Evolutionary conservation across 768 basidiomycete genomes (phyloP), one percentile per base, ranked within the genome.

Genomic region (Termitomyces sp.): DNA sequence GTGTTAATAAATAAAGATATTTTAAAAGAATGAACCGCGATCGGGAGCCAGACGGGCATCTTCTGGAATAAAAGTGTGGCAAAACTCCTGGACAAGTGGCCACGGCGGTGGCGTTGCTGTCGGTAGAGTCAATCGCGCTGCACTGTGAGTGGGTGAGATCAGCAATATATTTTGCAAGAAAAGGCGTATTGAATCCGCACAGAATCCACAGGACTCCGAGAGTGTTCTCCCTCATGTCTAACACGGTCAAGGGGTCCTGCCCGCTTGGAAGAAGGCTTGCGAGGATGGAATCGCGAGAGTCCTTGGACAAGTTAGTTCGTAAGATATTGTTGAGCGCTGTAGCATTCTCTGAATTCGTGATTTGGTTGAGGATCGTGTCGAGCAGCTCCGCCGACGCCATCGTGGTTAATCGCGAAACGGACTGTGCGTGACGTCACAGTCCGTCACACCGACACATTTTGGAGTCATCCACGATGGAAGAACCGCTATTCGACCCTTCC

Each of bases 401-500:
- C 14, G 53, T 45, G 21, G 53, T 47, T 37, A 43, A n/a, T 30
- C 23, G 5, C 30, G 28, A 3, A 17, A 14, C 5, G 12, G 30
- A 30, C 9, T 9, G 9, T 6, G 8, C 1, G 8, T 30, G 1
- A 30, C 8, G 30, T 30, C 30, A 30, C 30, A 9, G 4, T 30
- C 5, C 1, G 50, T 51, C 50, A 53, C 40, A 43, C 40, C 6
- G 1, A 19, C 28, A 19, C 41, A 34, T 44, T 53, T 44, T 53
- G 41, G 17, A 27, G 5, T 27, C 25, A 27, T 3, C 47, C 50
- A 70, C 63, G 30, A 85, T 84, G 82, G 86, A 86, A 61, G 86
- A 88, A 75, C 90, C 89, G 0, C 68, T 91, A 21, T 93, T 92
- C 65, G 89, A 93, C 64, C 87, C 87, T 1, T 89, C 89, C 44